phyloP scores from a whole-genome alignment of 2,329 filamentous ascomycete species.

The Dothideomycetes sp. region DNA sequence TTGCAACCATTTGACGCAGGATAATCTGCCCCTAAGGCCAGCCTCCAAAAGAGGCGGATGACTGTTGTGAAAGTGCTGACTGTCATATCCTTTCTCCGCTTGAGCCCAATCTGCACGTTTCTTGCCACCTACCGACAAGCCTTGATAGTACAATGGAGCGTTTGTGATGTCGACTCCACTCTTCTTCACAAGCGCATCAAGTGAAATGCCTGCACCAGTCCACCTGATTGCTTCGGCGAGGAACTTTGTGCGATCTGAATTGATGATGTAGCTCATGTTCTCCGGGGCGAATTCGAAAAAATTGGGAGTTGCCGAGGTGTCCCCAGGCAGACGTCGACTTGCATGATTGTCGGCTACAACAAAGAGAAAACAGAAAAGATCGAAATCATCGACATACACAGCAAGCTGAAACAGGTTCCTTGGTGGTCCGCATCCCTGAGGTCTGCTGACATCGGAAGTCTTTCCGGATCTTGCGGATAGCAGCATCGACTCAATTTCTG shows the following conservation, averaged over 20 bases:
- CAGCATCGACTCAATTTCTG: no score
- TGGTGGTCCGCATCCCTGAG: no score
- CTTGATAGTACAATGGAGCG: constrained; percentile 65
- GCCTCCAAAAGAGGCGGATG: constrained; percentile 52
- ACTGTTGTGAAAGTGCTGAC: constrained; percentile 17
- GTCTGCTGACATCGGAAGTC: no score
- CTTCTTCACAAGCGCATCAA: constrained; percentile 55
- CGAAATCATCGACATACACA: constrained; percentile 38
- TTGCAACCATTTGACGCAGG: constrained; percentile 65
- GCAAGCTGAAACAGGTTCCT: constrained; percentile 22
- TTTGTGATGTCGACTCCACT: constrained; percentile 49
- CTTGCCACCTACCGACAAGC: constrained; percentile 62
- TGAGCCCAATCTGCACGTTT: constrained; percentile 67
- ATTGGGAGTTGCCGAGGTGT: neutral
- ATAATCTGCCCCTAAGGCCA: constrained; percentile 46
- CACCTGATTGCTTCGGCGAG: constrained; percentile 54
- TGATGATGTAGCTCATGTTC: constrained; percentile 34
- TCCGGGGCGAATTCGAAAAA: no score
- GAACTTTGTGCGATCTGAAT: constrained; percentile 40
- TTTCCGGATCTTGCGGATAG: no score
- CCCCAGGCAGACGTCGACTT: neutral
- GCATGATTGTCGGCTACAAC: no score
- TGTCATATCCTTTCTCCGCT: constrained; percentile 31
- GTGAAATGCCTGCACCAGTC: constrained; percentile 57
- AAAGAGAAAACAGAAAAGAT: constrained; percentile 18